Evolutionary conservation across 352 stramenopile species (phyloP), one percentile per base, ranked within the genome.

Genomic region (Globisporangium radiosum): DNA sequence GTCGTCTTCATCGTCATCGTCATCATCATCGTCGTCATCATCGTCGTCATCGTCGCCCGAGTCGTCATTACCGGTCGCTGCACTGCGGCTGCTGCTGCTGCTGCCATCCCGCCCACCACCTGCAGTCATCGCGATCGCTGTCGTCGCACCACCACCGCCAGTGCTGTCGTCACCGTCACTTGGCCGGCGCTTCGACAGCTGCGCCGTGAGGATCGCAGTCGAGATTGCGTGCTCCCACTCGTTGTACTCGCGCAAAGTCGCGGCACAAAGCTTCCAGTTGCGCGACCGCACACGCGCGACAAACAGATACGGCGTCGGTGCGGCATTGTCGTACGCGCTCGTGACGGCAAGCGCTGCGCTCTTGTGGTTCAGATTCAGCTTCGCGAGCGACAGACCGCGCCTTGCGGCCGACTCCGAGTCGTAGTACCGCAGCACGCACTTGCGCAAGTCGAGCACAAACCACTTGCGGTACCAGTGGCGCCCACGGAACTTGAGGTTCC

Each of bases 381-480:
- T 88, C 1, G 80, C 69, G 33, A 86, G 63, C 14, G 80, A 88
- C 3, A 90, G 59, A 0, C 78, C 80, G 38, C 76, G 72, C 9
- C 70, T 69, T 36, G 77, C 78, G 10, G 79, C 69, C 42, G 67
- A 61, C 64, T 92, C 79, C 3, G 78, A 88, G 56, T 92, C 81
- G 63, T 90, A 92, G 48, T 87, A 92, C 5, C 79, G 78, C 53
- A 92, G 45, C 0, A 85, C 54, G n/a, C 72, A 75, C 64, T 90
- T 88, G 33, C 63, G 66, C 7, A 64, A 68, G 56, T 92, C 78
- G 7, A 92, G 56, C 1, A 88, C 77, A 60, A 92, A 88, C 81
- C 81, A 92, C 63, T 92, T 92, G 47, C 79, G 75, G 47, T 92
- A 92, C 81, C 81, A 92, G 52, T 87, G 76, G 5, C 74, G 70